A percentile compares a stretch with the other conserved stretches of the same genome.
These are phyloP conservation scores for Suillus paluster DNA, from an alignment of 768 basidiomycete genomes.

Conservation along the genomic window DNA sequence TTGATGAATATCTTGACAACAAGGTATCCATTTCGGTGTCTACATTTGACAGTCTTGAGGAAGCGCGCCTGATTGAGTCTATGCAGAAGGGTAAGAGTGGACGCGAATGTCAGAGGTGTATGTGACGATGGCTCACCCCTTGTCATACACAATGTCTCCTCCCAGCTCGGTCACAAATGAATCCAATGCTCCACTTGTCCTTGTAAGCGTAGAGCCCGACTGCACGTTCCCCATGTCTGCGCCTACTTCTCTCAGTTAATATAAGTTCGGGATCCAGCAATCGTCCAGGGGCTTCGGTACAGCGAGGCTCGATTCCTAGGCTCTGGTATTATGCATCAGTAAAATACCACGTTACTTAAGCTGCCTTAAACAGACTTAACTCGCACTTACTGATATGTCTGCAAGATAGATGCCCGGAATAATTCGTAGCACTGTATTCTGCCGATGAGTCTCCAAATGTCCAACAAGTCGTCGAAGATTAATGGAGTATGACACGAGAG, in stretches of 20 bases:
- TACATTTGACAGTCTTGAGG: conserved; percentile 86
- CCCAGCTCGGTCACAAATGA: conserved; percentile 91
- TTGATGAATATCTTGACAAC: conserved; percentile 97
- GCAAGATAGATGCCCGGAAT: no score
- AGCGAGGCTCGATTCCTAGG: neutral
- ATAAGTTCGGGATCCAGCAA: neutral
- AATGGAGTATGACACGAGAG: no score
- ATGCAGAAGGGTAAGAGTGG: neutral
- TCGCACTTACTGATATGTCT: no score
- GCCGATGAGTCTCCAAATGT: no score
- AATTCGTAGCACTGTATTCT: no score
- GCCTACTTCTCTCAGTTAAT: neutral
- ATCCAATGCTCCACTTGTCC: conserved; percentile 82
- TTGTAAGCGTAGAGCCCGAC: conserved; percentile 69
- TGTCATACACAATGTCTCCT: conserved; percentile 87
- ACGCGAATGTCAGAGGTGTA: neutral
- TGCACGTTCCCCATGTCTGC: conserved; percentile 78
- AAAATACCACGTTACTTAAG: no score
- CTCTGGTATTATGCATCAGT: neutral
- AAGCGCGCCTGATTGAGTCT: conserved; percentile 37
- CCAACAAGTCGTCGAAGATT: no score
- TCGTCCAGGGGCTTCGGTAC: neutral
- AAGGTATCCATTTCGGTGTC: conserved; percentile 80
- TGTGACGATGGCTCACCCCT: conserved; percentile 59
- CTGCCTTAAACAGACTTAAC: no score